Conservation (phyloP, 129 eudicot species). For the Heracleum sosnowskyi region DNA sequence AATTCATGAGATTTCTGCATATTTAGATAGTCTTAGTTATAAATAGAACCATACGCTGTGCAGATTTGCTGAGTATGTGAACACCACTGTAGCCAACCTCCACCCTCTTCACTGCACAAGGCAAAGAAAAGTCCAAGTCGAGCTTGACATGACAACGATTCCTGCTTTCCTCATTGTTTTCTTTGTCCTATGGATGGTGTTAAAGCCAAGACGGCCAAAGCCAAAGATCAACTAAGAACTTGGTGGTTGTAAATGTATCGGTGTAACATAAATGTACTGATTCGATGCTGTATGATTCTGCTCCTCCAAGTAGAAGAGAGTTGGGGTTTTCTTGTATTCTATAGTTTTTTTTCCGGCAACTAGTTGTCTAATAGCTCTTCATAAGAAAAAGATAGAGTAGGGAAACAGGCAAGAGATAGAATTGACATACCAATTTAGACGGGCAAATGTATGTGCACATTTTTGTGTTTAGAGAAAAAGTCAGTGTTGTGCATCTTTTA, state of each 20-base stretch:
- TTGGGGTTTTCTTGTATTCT: not conserved
- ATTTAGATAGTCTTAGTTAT: not conserved
- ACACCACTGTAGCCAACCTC: constrained; percentile 56
- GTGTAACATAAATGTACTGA: constrained; percentile 7
- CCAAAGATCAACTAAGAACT: constrained; percentile 68
- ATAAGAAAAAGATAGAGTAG: not conserved
- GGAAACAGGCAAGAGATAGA: not conserved
- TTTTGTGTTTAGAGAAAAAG: not conserved
- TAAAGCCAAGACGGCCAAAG: constrained; percentile 83
- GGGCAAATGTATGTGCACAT: not conserved
- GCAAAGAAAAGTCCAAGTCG: constrained; percentile 78
- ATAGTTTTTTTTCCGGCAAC: not conserved
- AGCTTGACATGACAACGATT: constrained; percentile 73
- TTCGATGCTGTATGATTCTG: not conserved
- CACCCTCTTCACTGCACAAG: constrained; percentile 84
- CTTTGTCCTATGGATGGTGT: constrained; percentile 55
- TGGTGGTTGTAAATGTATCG: not conserved
- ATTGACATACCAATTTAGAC: constrained; percentile 1
- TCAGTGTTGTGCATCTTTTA: not conserved
- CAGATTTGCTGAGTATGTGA: constrained; percentile 73
- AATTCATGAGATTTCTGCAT: constrained; percentile 4
- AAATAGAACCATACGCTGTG: not conserved
- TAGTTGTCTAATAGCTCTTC: not conserved
- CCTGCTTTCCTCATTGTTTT: constrained; percentile 75
- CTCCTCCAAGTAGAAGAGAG: constrained; percentile 3